phyloP scores from a whole-genome alignment of 2,329 filamentous ascomycete genomes.

The Cryphonectria carpinicola region DNA sequence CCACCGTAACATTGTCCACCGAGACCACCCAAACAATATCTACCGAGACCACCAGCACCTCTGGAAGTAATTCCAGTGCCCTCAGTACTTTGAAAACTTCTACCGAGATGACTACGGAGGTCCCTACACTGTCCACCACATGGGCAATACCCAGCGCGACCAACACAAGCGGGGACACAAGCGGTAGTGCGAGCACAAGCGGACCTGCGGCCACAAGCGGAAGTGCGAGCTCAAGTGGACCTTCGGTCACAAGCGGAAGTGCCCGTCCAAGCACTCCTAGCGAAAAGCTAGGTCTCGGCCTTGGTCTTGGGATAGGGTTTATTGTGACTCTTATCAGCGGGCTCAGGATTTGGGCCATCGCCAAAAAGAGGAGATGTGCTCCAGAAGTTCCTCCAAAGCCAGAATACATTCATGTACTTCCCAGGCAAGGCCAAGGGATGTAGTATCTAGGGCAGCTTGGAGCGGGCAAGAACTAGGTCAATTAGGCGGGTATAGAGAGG shows the following conservation, averaged over 20 bases:
- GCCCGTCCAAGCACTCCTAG: not conserved
- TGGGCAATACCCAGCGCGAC: not conserved
- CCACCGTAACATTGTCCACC: no score
- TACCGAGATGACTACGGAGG: not conserved
- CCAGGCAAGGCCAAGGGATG: not conserved
- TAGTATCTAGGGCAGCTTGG: not conserved
- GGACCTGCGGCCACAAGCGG: no score
- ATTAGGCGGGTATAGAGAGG: not conserved
- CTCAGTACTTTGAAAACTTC: not conserved
- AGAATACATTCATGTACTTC: not conserved
- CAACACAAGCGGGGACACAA: no score
- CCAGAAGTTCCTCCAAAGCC: not conserved
- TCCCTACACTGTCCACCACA: not conserved
- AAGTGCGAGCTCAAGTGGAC: no score
- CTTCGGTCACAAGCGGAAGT: no score
- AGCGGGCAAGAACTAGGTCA: not conserved
- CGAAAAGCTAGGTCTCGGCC: not conserved
- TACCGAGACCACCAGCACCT: not conserved
- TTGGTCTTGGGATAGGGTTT: slow-evolving; percentile 5
- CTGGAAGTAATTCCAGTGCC: not conserved
- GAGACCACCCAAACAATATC: not conserved
- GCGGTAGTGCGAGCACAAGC: no score
- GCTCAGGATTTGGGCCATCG: not conserved
- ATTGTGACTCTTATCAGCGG: slow-evolving; percentile 1
- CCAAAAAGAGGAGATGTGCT: not conserved